These are phyloP conservation scores for Penicillium sp. DNA, from an alignment of 2,329 filamentous ascomycete species.

Conservation along the genomic window DNA sequence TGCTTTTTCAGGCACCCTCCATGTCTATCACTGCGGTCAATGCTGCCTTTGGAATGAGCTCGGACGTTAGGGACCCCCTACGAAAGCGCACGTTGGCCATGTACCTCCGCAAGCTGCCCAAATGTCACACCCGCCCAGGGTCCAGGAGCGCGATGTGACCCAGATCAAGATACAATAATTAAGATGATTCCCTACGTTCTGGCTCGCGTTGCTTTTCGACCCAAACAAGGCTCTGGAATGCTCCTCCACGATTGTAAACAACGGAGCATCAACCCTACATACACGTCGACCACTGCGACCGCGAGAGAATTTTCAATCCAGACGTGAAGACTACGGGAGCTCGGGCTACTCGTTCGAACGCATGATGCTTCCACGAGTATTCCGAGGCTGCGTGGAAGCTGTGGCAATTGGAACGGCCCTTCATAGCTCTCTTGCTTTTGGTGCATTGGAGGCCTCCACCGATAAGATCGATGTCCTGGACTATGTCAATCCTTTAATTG, in stretches of 20 bases:
- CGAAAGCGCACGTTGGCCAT: neutral
- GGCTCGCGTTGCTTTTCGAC: neutral
- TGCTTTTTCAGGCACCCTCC: conserved; percentile 1
- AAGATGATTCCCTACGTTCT: neutral
- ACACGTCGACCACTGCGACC: neutral
- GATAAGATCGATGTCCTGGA: conserved; percentile 36
- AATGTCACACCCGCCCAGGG: neutral
- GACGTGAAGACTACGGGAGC: neutral
- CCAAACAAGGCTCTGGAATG: conserved; percentile 16
- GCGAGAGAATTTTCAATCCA: neutral
- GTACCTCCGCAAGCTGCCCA: neutral
- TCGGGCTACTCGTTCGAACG: neutral
- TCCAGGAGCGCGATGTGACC: neutral
- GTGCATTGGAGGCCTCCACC: neutral
- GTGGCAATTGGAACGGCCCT: conserved; percentile 8
- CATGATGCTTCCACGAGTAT: conserved; percentile 9
- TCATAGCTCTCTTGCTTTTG: conserved; percentile 9
- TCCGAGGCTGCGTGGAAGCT: neutral
- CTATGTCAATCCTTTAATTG: conserved; percentile 54
- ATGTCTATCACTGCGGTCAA: neutral
- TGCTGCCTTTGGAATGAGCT: neutral
- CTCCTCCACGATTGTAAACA: conserved; percentile 17
- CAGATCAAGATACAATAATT: neutral
- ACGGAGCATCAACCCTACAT: conserved; percentile 1
- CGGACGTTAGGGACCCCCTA: neutral